Evolutionary conservation across 139 green algal genomes (phyloP), one percentile per base, ranked within the genome.

Genomic region (Pleodorina starrii): DNA sequence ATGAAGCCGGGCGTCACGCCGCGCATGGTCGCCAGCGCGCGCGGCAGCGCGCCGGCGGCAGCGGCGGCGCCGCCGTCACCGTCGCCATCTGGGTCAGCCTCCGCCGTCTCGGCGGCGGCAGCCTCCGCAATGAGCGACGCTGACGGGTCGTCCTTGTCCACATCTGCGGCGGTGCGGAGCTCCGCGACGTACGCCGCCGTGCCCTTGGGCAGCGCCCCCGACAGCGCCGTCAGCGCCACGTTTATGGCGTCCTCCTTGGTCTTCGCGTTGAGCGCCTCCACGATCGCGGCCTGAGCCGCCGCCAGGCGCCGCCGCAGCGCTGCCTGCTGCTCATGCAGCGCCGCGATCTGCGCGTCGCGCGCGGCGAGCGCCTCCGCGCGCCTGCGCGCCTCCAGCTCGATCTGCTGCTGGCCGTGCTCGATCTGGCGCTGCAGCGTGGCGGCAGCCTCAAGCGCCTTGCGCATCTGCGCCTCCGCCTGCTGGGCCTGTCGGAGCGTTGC

Each of bases 211-310:
- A 93, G 43, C 5, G 81, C 50, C 7, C 27, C 50, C 19, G 80
- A n/a, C 3, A 90, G 38, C 14, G 85, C 90, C 0, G 38, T 19
- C 9, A 90, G 11, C 3, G 73, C 80, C 27, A 90, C 85, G 16
- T 60, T 44, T 10, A 92, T 35, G 1, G 76, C 78, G 68, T 92
- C 90, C 35, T 90, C 50, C 54, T 90, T 90, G 35, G 75, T 92
- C 23, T 68, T 44, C 4, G 86, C 90, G 19, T 84, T 78, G 5
- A 93, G 72, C 12, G 90, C 90, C 11, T 89, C 85, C 60, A 91
- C 21, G 19, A 84, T 40, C 21, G 74, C 79, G 4, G n/a, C 5
- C 38, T 78, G 77, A 25, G 89, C 69, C 5, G 73, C 71, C 71
- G 78, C 90, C 50, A 93, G 57, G 5, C 89, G 76, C 29, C 35